Conservation (phyloP, 1,139 yeast species). For the Candida tropicalis region DNA sequence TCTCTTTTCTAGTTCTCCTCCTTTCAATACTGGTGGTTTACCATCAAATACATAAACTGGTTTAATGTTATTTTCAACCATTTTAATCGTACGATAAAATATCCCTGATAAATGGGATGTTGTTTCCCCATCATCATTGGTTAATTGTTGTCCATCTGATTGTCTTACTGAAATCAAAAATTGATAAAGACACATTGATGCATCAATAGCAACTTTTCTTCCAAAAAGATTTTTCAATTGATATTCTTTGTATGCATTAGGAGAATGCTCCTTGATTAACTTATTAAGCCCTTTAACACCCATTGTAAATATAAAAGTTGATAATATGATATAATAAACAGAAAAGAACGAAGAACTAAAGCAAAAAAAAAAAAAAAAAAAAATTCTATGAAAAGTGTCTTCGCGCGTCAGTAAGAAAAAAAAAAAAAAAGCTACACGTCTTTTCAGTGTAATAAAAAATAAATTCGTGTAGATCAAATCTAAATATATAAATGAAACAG, state of each 20-base stretch:
- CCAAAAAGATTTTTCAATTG: conserved; percentile 90
- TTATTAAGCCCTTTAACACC: conserved; percentile 83
- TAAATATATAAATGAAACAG: conserved; percentile 2
- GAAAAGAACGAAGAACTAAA: neutral
- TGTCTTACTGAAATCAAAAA: conserved; percentile 95
- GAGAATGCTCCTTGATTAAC: conserved; percentile 87
- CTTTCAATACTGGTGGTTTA: conserved; percentile 88
- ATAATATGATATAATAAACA: neutral
- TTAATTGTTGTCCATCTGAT: conserved; percentile 92
- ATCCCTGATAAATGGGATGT: conserved; percentile 96
- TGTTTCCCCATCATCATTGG: conserved; percentile 88
- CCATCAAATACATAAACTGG: conserved; percentile 98
- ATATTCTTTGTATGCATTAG: conserved; percentile 71
- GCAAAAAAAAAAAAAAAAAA: neutral
- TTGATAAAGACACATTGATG: conserved; percentile 92
- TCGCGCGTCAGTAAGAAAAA: neutral
- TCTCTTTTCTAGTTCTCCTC: conserved; percentile 91
- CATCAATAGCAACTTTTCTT: conserved; percentile 89
- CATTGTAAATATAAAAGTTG: conserved; percentile 39
- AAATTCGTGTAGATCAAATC: too few species aligned
- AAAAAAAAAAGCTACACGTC: too few species aligned
- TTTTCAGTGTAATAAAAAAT: too few species aligned
- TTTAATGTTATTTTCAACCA: conserved; percentile 89
- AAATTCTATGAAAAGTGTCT: neutral
- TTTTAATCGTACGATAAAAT: conserved; percentile 86